Conservation (phyloP, 495 filamentous ascomycete genomes). For the Penicillium cinerascens region DNA sequence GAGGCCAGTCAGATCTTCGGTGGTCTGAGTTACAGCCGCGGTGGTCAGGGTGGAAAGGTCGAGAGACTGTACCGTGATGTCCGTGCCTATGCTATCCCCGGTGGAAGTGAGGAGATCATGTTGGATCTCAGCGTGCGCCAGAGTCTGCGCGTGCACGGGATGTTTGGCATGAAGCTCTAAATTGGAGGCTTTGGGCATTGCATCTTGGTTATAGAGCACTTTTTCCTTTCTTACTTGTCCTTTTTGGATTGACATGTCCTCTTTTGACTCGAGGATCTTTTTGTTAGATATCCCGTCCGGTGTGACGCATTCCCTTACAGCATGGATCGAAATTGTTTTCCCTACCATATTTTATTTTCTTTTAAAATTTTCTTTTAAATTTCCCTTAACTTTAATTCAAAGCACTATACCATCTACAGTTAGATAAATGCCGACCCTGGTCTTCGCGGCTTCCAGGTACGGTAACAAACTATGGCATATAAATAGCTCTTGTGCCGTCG, state of each 20-base stretch:
- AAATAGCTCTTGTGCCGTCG: no score
- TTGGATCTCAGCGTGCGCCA: constrained; percentile 94
- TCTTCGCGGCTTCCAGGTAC: no score
- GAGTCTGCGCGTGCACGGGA: constrained; percentile 82
- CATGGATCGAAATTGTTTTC: no score
- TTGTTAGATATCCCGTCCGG: constrained; percentile 21
- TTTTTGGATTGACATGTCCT: background rate
- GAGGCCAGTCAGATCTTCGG: constrained; percentile 98
- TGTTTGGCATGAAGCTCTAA: constrained; percentile 94
- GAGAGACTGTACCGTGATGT: constrained; percentile 95
- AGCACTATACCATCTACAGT: no score
- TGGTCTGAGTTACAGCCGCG: constrained; percentile 86
- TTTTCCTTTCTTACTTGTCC: background rate
- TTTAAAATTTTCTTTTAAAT: no score
- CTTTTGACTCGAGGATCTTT: constrained; percentile 2
- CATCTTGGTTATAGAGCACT: constrained; percentile 1
- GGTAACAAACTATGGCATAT: no score
- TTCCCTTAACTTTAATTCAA: no score
- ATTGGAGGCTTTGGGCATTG: background rate
- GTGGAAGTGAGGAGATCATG: constrained; percentile 98
- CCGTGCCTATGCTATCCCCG: constrained; percentile 95
- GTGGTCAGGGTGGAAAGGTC: constrained; percentile 93
- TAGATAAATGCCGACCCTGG: no score
- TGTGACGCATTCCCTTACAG: constrained; percentile 17
- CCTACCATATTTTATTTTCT: no score